Evolutionary conservation across 2,329 filamentous ascomycete genomes (phyloP).

Genomic region (Pezicula neosporulosa): DNA sequence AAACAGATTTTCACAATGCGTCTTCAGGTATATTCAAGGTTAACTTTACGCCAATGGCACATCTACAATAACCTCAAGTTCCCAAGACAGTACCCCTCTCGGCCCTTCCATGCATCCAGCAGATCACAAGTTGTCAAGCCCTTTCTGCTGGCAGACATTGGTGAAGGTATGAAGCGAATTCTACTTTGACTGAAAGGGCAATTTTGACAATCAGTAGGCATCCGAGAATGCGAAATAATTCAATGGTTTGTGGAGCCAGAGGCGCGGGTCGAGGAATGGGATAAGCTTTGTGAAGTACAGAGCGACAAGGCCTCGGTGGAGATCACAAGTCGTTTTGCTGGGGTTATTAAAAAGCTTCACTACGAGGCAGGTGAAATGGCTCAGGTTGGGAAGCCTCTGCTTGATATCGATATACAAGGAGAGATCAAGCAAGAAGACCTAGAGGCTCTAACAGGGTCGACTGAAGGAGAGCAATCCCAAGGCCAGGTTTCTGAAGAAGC

Average conservation of each 20-base stretch:
- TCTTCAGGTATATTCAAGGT: slow-evolving; percentile 47
- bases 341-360: slow-evolving; percentile 92
- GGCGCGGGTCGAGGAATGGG: slow-evolving; percentile 95
- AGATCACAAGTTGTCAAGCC: slow-evolving; percentile 60
- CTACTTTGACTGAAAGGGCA: slow-evolving; percentile 1
- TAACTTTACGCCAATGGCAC: slow-evolving; percentile 48
- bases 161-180: slow-evolving; percentile 58
- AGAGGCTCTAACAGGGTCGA: slow-evolving; percentile 32
- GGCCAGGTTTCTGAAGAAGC: slow-evolving; percentile 7
- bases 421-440: slow-evolving; percentile 63
- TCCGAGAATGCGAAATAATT: slow-evolving; percentile 97
- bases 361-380: slow-evolving; percentile 97
- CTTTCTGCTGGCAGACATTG: slow-evolving; percentile 80
- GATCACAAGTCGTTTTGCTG: slow-evolving; percentile 94
- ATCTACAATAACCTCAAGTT: slow-evolving; percentile 32
- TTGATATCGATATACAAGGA: slow-evolving; percentile 91
- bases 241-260: slow-evolving; percentile 99
- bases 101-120: slow-evolving; percentile 22
- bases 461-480: slow-evolving; percentile 14
- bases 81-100: slow-evolving; percentile 12
- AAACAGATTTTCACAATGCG: slow-evolving; percentile 42
- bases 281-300: slow-evolving; percentile 95
- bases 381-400: slow-evolving; percentile 87
- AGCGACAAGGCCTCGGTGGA: slow-evolving; percentile 90
- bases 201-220: slow-evolving; percentile 53